These are phyloP conservation scores for Pyracantha coccinea DNA, from an alignment of 331 rosid species.

Conservation along the genomic window DNA sequence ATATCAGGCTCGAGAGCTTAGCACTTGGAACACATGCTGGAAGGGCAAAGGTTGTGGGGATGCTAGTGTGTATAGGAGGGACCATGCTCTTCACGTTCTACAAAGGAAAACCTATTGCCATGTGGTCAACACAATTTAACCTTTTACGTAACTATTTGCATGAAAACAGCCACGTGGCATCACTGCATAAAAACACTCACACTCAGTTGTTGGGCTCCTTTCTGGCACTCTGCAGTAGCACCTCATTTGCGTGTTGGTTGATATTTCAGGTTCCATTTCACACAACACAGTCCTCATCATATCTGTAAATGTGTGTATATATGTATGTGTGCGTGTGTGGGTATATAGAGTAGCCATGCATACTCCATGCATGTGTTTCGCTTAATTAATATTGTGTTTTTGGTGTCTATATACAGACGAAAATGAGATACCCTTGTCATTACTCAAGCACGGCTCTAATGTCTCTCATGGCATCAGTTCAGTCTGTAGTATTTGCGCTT, in stretches of 20 bases:
- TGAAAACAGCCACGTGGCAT: conserved; percentile 2
- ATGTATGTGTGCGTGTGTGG: too few species aligned
- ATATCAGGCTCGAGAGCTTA: conserved; percentile 38
- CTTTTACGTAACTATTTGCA: conserved; percentile 14
- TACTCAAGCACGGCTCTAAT: neutral
- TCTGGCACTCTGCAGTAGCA: conserved; percentile 38
- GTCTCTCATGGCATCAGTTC: conserved; percentile 31
- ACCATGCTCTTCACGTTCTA: conserved; percentile 56
- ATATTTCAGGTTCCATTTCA: conserved; percentile 41
- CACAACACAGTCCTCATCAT: too few species aligned
- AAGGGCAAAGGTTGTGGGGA: conserved; percentile 18
- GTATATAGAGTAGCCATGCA: too few species aligned
- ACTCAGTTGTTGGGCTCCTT: conserved; percentile 32
- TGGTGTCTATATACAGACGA: conserved; percentile 7
- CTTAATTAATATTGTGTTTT: too few species aligned
- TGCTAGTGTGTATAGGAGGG: conserved; percentile 57
- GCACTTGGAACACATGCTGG: neutral
- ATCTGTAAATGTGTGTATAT: too few species aligned
- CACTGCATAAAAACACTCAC: neutral
- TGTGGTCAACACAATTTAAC: conserved; percentile 37
- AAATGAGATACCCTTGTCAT: conserved; percentile 22
- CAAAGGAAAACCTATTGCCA: conserved; percentile 38
- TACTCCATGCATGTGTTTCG: too few species aligned
- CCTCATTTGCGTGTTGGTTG: conserved; percentile 50
- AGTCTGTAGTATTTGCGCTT: conserved; percentile 10